Conservation (phyloP, 2,329 filamentous ascomycete genomes). For the Coleophoma eucalyptorum region DNA sequence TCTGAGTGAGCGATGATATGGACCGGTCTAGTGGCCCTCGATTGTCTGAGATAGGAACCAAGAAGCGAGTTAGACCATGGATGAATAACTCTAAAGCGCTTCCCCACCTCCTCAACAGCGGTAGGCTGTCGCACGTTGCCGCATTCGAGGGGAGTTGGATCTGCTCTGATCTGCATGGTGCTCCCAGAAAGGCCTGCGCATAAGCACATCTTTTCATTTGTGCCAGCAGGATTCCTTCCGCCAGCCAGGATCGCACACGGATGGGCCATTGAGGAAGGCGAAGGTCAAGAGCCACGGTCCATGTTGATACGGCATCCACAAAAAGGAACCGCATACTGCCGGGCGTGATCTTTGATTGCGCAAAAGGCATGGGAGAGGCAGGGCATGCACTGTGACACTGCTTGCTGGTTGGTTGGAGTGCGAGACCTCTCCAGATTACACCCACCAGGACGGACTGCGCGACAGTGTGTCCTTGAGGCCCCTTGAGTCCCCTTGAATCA, state of each 20-base stretch:
- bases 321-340: too few relatives aligned
- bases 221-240: background rate
- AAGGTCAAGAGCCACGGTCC: too few relatives aligned
- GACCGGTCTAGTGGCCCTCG: background rate
- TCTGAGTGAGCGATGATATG: background rate
- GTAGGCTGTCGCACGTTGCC: conserved; percentile 3
- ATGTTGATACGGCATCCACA: too few relatives aligned
- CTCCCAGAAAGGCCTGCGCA: conserved; percentile 4
- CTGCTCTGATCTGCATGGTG: conserved; percentile 6
- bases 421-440: background rate
- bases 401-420: background rate
- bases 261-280: background rate
- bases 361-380: background rate
- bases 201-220: background rate
- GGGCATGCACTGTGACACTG: too few relatives aligned
- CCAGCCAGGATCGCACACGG: background rate
- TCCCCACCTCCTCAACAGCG: conserved; percentile 5
- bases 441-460: background rate
- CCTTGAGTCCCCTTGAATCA: too few relatives aligned
- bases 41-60: conserved; percentile 12
- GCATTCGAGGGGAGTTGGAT: conserved; percentile 5
- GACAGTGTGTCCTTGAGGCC: background rate
- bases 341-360: too few relatives aligned
- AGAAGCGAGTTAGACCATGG: conserved; percentile 10
- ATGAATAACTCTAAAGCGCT: conserved; percentile 7